phyloP scores from a whole-genome alignment of 1,139 yeast genomes.

The Saccharomyces hybrid region DNA sequence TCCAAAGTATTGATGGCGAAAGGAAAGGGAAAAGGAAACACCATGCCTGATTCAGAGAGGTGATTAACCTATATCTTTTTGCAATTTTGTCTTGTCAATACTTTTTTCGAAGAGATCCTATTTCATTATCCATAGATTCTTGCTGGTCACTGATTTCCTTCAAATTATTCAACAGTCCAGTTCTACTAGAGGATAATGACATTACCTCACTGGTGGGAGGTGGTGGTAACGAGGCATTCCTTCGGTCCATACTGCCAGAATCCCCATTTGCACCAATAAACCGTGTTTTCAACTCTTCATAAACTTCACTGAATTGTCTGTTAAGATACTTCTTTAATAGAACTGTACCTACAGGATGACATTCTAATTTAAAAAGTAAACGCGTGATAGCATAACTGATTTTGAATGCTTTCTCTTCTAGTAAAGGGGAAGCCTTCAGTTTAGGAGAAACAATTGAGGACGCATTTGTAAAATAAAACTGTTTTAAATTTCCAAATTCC shows the following conservation, averaged over 20 bases:
- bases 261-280: background rate
- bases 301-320: background rate
- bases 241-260: background rate
- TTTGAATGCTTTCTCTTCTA: constrained; percentile 9
- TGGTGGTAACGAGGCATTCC: background rate
- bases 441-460: background rate
- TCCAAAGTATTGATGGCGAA: no score
- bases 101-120: no score
- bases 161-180: constrained; percentile 12
- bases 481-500: background rate
- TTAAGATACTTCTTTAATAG: constrained; percentile 9
- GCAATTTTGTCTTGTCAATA: background rate
- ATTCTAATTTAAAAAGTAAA: constrained; percentile 13
- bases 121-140: background rate
- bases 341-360: constrained; percentile 18
- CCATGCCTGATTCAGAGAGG: background rate
- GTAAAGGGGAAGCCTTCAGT: constrained; percentile 17
- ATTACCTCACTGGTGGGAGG: background rate
- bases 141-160: constrained; percentile 7
- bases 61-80: background rate
- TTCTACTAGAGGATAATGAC: constrained; percentile 6
- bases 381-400: constrained; percentile 11
- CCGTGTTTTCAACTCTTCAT: background rate
- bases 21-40: no score
- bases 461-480: background rate